Evolutionary conservation across 2,329 filamentous ascomycete genomes (phyloP), one percentile per base, ranked within the genome.

Genomic region (Fonsecaea pedrosoi): DNA sequence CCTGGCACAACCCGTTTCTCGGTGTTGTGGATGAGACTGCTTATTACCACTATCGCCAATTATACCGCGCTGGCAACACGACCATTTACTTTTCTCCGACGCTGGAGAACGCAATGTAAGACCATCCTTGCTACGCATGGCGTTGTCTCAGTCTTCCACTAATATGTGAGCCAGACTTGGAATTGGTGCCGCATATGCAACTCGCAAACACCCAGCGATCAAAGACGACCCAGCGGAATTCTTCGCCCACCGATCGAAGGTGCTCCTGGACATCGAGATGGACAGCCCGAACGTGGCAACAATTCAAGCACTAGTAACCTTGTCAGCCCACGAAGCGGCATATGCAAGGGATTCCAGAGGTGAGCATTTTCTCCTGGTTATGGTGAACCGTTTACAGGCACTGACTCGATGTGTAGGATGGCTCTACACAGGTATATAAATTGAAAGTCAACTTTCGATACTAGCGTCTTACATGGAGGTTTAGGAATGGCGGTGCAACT

Each of bases 241-340:
- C 40, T 64, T 64, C 32, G 62, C 79, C 10, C 77, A 80, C 45
- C 74, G 81, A 32, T 78, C 81, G 1, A 83, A 83, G 66, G 76
- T 77, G 5, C 74, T 82, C 5, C 68, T 84, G 9, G 81, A 83
- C 42, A 78, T 82, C 3, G 82, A 84, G 66, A 72, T 84, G 18
- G 82, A 83, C 64, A 78, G 75, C 25, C 82, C 82, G 0, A 80
- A 77, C 54, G 75, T 84, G 10, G 80, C 82, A 4, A 84, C 82
- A 1, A 78, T 82, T 12, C 82, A 84, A 62, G 79, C 81, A 3
- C 74, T 83, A 54, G 78, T 81, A 2, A 75, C 83, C n/a, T 72
- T 84, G 56, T 82, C 81, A 53, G 78, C 75, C 18, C 78, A 80
- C 40, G 82, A 84, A 67, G 78, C 78, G 4, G 80, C 78, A 4